Conservation (phyloP, 768 basidiomycete species). For the Favolaschia claudopus region DNA sequence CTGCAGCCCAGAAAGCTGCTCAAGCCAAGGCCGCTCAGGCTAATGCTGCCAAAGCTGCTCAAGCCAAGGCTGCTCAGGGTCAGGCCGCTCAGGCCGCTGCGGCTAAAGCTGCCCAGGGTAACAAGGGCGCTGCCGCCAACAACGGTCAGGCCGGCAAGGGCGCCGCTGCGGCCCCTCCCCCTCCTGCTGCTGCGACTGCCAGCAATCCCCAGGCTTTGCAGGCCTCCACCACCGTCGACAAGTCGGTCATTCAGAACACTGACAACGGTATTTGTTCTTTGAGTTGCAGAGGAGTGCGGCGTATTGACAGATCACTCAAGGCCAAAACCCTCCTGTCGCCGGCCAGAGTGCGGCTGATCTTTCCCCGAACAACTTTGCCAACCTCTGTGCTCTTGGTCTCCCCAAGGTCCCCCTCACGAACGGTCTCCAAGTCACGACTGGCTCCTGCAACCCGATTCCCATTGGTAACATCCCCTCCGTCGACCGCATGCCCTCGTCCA, state of each 20-base stretch:
- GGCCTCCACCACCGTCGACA: slow-evolving; percentile 36
- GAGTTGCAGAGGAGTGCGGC: too few relatives aligned
- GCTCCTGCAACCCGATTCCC: slow-evolving; percentile 66
- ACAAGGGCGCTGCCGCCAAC: slow-evolving; percentile 27
- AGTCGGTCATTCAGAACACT: slow-evolving; percentile 11
- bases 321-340: slow-evolving; percentile 25
- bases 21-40: not conserved
- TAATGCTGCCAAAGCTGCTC: slow-evolving; percentile 29
- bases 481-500: slow-evolving; percentile 55
- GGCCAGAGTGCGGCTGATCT: slow-evolving; percentile 62
- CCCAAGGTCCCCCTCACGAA: slow-evolving; percentile 59
- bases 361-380: slow-evolving; percentile 69
- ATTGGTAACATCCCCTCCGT: slow-evolving; percentile 62
- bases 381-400: slow-evolving; percentile 53
- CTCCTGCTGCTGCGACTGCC: slow-evolving; percentile 24
- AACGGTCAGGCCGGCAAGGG: slow-evolving; percentile 15
- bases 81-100: not conserved
- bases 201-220: slow-evolving; percentile 44
- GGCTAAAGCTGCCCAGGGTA: slow-evolving; percentile 23
- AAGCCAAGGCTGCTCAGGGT: not conserved
- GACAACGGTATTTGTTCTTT: too few relatives aligned
- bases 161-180: slow-evolving; percentile 20
- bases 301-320: too few relatives aligned
- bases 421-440: slow-evolving; percentile 57
- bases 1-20: slow-evolving; percentile 21